Percentiles rank a stretch among this genome's conserved stretches.
Conservation (phyloP, 805 yeast genomes). For the Teunomyces aglyptinius region DNA sequence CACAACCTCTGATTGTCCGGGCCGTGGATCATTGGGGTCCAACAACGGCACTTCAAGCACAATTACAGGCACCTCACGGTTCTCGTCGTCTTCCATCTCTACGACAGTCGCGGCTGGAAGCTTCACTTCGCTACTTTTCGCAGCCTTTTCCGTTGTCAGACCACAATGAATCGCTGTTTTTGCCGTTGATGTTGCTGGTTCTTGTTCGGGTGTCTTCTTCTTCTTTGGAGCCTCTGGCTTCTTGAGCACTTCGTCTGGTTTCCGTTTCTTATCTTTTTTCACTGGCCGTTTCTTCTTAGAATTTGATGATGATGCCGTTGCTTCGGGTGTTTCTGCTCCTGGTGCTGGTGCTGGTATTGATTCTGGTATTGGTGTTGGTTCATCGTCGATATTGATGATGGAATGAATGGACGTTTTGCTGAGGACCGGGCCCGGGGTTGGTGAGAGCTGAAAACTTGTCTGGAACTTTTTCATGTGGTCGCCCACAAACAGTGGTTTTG, state of each 20-base stretch:
- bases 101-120: slow-evolving; percentile 19
- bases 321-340: background rate
- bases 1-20: slow-evolving; percentile 62
- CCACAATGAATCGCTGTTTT: slow-evolving; percentile 17
- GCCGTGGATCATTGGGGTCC: slow-evolving; percentile 45
- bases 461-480: slow-evolving; percentile 34
- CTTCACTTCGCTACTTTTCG: slow-evolving; percentile 2
- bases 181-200: background rate
- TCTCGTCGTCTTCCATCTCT: slow-evolving; percentile 13
- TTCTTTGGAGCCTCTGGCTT: slow-evolving; percentile 12
- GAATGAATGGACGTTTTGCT: slow-evolving; percentile 40
- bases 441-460: slow-evolving; percentile 22
- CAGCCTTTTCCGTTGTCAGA: slow-evolving; percentile 20
- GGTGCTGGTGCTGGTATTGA: slow-evolving; percentile 3
- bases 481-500: slow-evolving; percentile 10
- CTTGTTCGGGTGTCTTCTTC: slow-evolving; percentile 20
- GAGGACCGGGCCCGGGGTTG: slow-evolving; percentile 2
- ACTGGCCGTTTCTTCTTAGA: slow-evolving; percentile 12
- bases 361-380: slow-evolving; percentile 6
- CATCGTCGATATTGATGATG: slow-evolving; percentile 38
- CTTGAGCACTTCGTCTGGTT: slow-evolving; percentile 5
- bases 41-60: slow-evolving; percentile 54
- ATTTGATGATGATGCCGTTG: slow-evolving; percentile 6
- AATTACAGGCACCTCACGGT: slow-evolving; percentile 43
- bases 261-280: slow-evolving; percentile 12